These are phyloP conservation scores for Epichloe typhina DNA, from an alignment of 2,329 filamentous ascomycete genomes.

Conservation along the genomic window DNA sequence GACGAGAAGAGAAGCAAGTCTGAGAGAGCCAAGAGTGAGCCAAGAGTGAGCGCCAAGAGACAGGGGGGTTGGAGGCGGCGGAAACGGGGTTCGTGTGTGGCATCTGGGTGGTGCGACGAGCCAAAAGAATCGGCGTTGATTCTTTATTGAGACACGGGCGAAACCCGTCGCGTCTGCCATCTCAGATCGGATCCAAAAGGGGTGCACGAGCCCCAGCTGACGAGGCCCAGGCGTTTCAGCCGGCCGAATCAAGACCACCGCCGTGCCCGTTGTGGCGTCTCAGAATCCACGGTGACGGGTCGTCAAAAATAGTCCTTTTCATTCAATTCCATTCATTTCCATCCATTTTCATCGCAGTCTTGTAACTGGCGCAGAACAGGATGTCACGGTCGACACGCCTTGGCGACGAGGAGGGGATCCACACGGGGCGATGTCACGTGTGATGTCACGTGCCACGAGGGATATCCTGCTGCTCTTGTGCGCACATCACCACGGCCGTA, in stretches of 20 bases:
- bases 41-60: not conserved
- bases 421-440: too few species aligned
- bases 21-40: not conserved
- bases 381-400: too few species aligned
- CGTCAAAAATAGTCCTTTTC: too few species aligned
- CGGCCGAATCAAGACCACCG: not conserved
- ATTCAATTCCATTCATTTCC: too few species aligned
- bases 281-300: not conserved
- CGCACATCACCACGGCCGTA: too few species aligned
- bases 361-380: too few species aligned
- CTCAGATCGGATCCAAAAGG: not conserved
- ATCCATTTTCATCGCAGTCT: too few species aligned
- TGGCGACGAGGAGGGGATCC: too few species aligned
- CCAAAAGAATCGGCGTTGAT: not conserved
- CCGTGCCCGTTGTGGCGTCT: not conserved
- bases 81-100: not conserved
- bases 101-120: not conserved
- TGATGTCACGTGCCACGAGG: too few species aligned
- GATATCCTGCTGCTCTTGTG: too few species aligned
- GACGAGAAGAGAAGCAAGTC: not conserved
- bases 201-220: not conserved
- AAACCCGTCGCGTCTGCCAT: not conserved
- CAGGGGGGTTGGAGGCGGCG: not conserved
- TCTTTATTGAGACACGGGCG: not conserved
- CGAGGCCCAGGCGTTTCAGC: slow-evolving; percentile 1